phyloP scores from a whole-genome alignment of 495 filamentous ascomycete species.

The Podospora pseudopauciseta region DNA sequence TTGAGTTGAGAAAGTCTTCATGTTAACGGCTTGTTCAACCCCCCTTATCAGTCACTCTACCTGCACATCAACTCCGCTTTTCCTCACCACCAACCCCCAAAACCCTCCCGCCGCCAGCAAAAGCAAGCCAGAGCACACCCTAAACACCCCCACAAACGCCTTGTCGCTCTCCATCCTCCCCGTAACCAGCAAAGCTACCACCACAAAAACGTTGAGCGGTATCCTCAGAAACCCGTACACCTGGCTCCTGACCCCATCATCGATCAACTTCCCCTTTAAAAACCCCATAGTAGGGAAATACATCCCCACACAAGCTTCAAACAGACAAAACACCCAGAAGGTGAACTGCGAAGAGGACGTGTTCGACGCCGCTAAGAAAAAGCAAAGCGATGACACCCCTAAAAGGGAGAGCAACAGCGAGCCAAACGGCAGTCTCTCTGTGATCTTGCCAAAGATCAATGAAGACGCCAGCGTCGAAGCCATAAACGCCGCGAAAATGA shows the following conservation, averaged over 20 bases:
- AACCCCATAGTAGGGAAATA: slow-evolving; percentile 53
- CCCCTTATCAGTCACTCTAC: no score
- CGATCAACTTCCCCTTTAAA: slow-evolving; percentile 48
- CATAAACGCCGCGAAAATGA: slow-evolving; percentile 59
- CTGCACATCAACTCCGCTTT: not conserved
- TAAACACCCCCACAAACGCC: slow-evolving; percentile 31
- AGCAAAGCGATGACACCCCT: slow-evolving; percentile 35
- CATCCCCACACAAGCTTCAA: slow-evolving; percentile 52
- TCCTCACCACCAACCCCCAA: not conserved
- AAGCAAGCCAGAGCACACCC: slow-evolving; percentile 37
- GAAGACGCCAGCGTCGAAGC: slow-evolving; percentile 50
- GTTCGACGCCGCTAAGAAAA: slow-evolving; percentile 38
- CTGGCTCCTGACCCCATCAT: slow-evolving; percentile 47
- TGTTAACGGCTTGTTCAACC: no score
- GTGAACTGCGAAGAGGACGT: slow-evolving; percentile 38
- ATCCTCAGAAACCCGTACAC: slow-evolving; percentile 53
- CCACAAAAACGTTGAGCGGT: slow-evolving; percentile 54
- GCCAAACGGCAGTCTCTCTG: slow-evolving; percentile 30
- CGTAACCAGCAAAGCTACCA: slow-evolving; percentile 43
- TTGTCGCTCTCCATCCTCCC: slow-evolving; percentile 35
- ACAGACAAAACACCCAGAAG: slow-evolving; percentile 53
- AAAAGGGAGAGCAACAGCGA: slow-evolving; percentile 38
- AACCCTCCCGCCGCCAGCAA: slow-evolving; percentile 17
- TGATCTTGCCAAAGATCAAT: slow-evolving; percentile 41
- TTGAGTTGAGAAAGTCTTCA: no score